A percentile compares a stretch with the other conserved stretches of the same genome.
Evolutionary conservation across 2,329 filamentous ascomycete genomes (phyloP).

Genomic region (Fusarium penzigii): DNA sequence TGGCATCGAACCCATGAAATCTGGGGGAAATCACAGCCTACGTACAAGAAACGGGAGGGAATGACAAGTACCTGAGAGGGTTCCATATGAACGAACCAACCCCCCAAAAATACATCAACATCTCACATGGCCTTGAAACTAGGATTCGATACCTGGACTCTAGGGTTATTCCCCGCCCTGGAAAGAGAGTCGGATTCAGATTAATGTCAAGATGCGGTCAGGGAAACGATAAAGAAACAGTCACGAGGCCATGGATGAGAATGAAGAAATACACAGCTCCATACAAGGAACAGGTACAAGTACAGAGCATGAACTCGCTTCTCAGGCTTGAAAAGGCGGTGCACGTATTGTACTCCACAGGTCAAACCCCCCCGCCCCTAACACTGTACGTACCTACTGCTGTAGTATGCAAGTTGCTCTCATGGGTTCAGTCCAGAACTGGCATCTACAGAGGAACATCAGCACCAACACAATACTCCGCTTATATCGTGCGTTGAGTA

Average conservation of each 20-base stretch:
- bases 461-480: too few relatives aligned
- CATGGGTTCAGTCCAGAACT: too few relatives aligned
- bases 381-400: too few relatives aligned
- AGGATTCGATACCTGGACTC: not conserved
- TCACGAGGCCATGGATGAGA: constrained; percentile 14
- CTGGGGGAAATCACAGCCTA: too few relatives aligned
- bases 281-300: not conserved
- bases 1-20: not conserved
- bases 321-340: not conserved
- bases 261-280: too few relatives aligned
- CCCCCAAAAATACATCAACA: not conserved
- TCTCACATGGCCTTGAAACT: not conserved
- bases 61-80: too few relatives aligned
- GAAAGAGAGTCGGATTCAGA: not conserved
- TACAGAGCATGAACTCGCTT: not conserved
- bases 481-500: too few relatives aligned
- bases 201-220: not conserved
- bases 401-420: too few relatives aligned
- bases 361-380: not conserved
- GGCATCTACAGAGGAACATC: too few relatives aligned
- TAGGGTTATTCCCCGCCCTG: not conserved
- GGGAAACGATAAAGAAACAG: not conserved
- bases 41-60: too few relatives aligned
- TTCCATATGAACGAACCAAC: too few relatives aligned
- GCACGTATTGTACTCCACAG: not conserved